A percentile compares a stretch with the other conserved stretches of the same genome.
These are phyloP conservation scores for Nothopassalora personata DNA, from an alignment of 2,329 filamentous ascomycete species.

Conservation along the genomic window DNA sequence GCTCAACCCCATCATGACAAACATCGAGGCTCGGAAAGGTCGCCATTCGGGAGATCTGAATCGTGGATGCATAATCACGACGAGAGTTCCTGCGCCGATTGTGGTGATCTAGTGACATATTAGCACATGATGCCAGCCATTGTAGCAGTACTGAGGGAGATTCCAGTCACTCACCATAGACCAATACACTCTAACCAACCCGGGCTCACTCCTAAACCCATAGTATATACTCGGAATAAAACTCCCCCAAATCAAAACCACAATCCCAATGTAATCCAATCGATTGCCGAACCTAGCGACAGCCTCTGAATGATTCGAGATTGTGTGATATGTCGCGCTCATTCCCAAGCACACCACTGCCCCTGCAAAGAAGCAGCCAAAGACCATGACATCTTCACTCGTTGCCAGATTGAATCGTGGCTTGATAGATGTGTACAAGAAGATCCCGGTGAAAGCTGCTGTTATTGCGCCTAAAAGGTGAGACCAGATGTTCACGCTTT, in stretches of 20 bases:
- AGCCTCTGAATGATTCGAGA: constrained; percentile 74
- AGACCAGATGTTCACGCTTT: constrained; percentile 66
- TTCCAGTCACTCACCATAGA: constrained; percentile 54
- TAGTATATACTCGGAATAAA: constrained; percentile 87
- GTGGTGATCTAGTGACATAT: constrained; percentile 59
- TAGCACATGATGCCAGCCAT: constrained; percentile 50
- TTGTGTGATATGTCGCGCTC: constrained; percentile 69
- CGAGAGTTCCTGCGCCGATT: constrained; percentile 69
- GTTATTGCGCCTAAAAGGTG: constrained; percentile 63
- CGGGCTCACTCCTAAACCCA: constrained; percentile 67
- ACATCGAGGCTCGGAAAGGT: constrained; percentile 82
- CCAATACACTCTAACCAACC: constrained; percentile 66
- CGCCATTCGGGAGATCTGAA: constrained; percentile 82
- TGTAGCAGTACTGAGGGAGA: constrained; percentile 58
- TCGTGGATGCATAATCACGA: constrained; percentile 70
- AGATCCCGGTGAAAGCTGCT: constrained; percentile 48
- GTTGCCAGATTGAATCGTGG: constrained; percentile 63
- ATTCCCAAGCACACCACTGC: constrained; percentile 44
- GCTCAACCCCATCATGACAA: constrained; percentile 78
- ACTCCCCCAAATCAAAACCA: constrained; percentile 83
- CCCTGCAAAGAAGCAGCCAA: constrained; percentile 73
- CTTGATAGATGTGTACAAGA: constrained; percentile 54
- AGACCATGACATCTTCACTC: constrained; percentile 61
- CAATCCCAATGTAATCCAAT: constrained; percentile 90
- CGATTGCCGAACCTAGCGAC: constrained; percentile 85